Evolutionary conservation across 768 basidiomycete species (phyloP).

Genomic region (Artomyces pyxidatus): DNA sequence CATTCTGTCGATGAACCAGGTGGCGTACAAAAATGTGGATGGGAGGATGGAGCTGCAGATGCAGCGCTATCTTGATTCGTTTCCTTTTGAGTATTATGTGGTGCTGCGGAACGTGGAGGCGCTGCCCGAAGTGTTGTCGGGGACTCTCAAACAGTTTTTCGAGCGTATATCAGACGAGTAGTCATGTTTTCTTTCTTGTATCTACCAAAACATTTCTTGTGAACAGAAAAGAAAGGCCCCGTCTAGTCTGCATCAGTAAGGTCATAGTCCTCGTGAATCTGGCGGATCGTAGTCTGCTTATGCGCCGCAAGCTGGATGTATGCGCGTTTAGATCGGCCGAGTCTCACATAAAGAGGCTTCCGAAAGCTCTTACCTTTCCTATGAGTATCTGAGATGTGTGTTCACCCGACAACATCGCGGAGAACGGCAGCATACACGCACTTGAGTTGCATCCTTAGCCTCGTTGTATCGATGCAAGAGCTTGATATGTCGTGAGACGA

Average conservation of each 20-base stretch:
- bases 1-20: conserved; percentile 90
- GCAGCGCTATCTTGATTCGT: conserved; percentile 86
- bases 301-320: conserved; percentile 56
- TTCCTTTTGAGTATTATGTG: conserved; percentile 97
- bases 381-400: conserved; percentile 52
- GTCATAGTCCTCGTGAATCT: conserved; percentile 67
- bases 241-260: conserved; percentile 48
- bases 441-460: conserved; percentile 75
- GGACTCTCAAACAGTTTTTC: conserved; percentile 88
- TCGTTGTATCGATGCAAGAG: conserved; percentile 70
- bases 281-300: conserved; percentile 60
- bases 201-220: too few relatives aligned
- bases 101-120: conserved; percentile 88
- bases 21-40: conserved; percentile 72
- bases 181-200: too few relatives aligned
- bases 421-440: conserved; percentile 13
- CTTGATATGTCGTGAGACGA: conserved; percentile 57
- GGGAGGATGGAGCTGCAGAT: conserved; percentile 83
- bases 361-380: conserved; percentile 44
- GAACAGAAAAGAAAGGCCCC: too few relatives aligned
- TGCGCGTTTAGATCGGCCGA: conserved; percentile 6
- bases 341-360: neutral
- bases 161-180: conserved; percentile 73
- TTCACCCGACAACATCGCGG: neutral
- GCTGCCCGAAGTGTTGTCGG: conserved; percentile 81